Conservation (phyloP, 495 filamentous ascomycete genomes). For the Annulohypoxylon nitens region DNA sequence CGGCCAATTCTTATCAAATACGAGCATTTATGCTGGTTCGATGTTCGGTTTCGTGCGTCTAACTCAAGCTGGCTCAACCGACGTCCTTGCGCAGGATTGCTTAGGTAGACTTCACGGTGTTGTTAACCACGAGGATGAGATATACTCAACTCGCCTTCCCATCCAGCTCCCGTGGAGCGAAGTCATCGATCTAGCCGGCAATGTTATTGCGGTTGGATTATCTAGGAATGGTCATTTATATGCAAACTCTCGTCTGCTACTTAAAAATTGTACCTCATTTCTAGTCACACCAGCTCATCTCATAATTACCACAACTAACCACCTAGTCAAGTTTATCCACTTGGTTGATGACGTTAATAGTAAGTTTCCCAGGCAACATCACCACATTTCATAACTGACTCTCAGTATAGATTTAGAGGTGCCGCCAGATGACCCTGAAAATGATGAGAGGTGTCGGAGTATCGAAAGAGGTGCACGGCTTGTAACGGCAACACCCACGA, state of each 20-base stretch:
- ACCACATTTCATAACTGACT: conserved; percentile 28
- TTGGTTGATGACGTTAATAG: conserved; percentile 72
- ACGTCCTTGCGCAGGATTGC: conserved; percentile 56
- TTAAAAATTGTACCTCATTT: conserved; percentile 92
- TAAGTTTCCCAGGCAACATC: conserved; percentile 54
- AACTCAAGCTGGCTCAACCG: conserved; percentile 52
- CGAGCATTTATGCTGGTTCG: conserved; percentile 48
- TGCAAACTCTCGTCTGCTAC: conserved; percentile 77
- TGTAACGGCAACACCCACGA: conserved; percentile 89
- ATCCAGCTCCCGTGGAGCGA: conserved; percentile 67
- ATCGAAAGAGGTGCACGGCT: conserved; percentile 90
- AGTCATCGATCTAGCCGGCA: conserved; percentile 55
- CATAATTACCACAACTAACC: conserved; percentile 90
- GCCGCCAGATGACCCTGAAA: conserved; percentile 88
- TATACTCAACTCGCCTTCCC: conserved; percentile 55
- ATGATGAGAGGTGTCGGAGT: conserved; percentile 90
- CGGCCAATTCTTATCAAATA: conserved; percentile 47
- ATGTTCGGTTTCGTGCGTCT: conserved; percentile 53
- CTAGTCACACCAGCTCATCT: conserved; percentile 84
- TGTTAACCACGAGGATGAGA: conserved; percentile 50
- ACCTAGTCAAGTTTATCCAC: conserved; percentile 94
- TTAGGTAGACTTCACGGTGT: conserved; percentile 54
- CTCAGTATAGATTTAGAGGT: conserved; percentile 74
- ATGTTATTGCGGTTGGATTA: conserved; percentile 69
- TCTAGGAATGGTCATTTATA: conserved; percentile 81